Evolutionary conservation across 352 stramenopile species (phyloP).

Genomic region (Saprolegnia parasitica): DNA sequence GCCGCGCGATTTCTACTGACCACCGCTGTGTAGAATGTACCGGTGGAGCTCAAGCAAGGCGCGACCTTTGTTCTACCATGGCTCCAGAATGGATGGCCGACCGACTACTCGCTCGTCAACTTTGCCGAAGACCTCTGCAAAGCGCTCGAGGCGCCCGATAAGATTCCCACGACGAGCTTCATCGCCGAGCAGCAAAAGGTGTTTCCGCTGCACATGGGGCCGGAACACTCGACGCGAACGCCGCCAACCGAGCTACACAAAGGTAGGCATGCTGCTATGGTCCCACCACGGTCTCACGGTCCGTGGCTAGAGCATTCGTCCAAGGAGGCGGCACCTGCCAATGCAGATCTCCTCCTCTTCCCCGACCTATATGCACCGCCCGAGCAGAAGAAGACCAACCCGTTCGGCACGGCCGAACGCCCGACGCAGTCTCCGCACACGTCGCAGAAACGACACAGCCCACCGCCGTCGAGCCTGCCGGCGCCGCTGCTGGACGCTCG

Average conservation of each 20-base stretch:
- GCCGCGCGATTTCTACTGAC: too few relatives aligned
- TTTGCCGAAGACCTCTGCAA: constrained; percentile 52
- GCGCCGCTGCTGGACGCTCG: background rate
- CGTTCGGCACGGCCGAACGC: background rate
- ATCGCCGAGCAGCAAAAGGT: constrained; percentile 18
- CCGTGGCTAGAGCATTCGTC: background rate
- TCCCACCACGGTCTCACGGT: too few relatives aligned
- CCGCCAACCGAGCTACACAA: background rate
- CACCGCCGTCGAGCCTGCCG: background rate
- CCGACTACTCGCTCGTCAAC: constrained; percentile 43
- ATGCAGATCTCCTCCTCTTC: background rate
- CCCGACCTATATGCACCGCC: background rate
- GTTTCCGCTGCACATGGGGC: constrained; percentile 16
- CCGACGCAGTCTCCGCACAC: background rate
- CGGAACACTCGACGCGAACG: background rate
- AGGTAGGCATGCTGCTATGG: background rate
- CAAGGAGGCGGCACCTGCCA: background rate
- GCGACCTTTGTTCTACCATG: constrained; percentile 46
- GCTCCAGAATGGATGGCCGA: constrained; percentile 50
- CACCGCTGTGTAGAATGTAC: constrained; percentile 45
- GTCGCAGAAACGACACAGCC: background rate
- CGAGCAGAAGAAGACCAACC: background rate
- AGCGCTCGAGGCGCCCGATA: constrained; percentile 1
- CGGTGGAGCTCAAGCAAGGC: constrained; percentile 35
- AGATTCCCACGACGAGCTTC: constrained; percentile 24